phyloP scores from a whole-genome alignment of 495 filamentous ascomycete genomes.

The Penicillium ucsense region DNA sequence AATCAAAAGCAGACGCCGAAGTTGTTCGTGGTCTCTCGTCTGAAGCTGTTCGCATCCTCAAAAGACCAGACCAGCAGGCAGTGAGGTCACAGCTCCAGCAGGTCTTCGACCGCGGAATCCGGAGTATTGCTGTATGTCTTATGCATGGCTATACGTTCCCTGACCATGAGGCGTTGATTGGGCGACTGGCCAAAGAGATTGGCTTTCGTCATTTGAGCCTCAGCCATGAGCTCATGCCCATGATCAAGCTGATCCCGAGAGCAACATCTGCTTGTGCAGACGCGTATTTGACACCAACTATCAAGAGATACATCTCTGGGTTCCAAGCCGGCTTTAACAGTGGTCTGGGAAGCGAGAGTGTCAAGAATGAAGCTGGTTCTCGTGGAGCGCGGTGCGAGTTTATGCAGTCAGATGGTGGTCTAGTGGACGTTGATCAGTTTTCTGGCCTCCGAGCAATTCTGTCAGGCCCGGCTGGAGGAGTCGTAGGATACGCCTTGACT shows the following conservation, averaged over 20 bases:
- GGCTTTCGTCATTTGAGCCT: conserved; percentile 44
- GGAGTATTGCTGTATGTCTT: conserved; percentile 36
- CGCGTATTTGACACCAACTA: conserved; percentile 84
- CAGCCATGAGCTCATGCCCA: conserved; percentile 57
- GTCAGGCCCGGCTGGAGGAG: conserved; percentile 51
- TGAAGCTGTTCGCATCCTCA: conserved; percentile 36
- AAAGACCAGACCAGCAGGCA: conserved; percentile 9
- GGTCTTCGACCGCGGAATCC: conserved; percentile 26
- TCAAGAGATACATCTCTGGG: conserved; percentile 77
- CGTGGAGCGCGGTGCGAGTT: conserved; percentile 43
- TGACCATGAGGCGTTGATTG: conserved; percentile 27
- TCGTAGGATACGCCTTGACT: conserved; percentile 83
- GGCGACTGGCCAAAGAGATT: conserved; percentile 18
- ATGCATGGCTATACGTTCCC: conserved; percentile 41
- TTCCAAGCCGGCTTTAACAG: conserved; percentile 59
- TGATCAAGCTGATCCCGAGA: conserved; percentile 59
- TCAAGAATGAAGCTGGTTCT: conserved; percentile 10
- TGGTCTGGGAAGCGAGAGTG: conserved; percentile 19
- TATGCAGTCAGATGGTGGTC: conserved; percentile 42
- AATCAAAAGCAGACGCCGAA: conserved; percentile 1
- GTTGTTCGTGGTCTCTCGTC: conserved; percentile 16
- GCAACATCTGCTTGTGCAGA: conserved; percentile 84
- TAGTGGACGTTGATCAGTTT: conserved; percentile 38
- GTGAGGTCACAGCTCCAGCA: conserved; percentile 25
- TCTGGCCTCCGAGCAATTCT: conserved; percentile 43